Conservation (phyloP, 108 stramenopile species). For the Pelagomonas calceolata region DNA sequence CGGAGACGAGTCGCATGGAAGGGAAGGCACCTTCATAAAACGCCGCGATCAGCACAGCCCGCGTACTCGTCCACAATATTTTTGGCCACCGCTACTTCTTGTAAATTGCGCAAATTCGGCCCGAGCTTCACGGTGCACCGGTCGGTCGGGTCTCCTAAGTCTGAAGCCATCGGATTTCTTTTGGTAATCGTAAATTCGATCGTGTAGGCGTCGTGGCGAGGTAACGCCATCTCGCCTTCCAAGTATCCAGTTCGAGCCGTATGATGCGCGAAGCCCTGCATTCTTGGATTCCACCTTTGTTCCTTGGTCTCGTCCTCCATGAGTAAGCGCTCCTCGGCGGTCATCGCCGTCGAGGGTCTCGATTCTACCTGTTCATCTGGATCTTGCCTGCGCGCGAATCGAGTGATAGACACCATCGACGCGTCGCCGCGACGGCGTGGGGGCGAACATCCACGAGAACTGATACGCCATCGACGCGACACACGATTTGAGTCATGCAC, state of each 20-base stretch:
- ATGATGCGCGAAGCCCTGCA: slow-evolving; percentile 7
- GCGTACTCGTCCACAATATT: slow-evolving; percentile 24
- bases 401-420: no score
- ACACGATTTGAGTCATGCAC: no score
- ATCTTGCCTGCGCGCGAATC: no score
- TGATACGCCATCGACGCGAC: no score
- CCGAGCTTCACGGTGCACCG: slow-evolving; percentile 21
- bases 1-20: no score
- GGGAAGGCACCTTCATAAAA: not conserved
- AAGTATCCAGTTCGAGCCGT: not conserved
- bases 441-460: no score
- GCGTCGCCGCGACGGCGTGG: no score
- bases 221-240: not conserved
- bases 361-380: no score
- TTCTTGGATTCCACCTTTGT: not conserved
- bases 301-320: not conserved
- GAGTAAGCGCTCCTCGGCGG: not conserved
- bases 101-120: not conserved
- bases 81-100: slow-evolving; percentile 11
- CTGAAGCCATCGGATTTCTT: not conserved
- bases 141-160: slow-evolving; percentile 16
- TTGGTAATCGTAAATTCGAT: slow-evolving; percentile 4
- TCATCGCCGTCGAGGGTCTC: no score
- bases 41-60: slow-evolving; percentile 14
- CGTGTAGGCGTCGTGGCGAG: slow-evolving; percentile 4